Evolutionary conservation across 768 basidiomycete genomes (phyloP).

Genomic region (Hydnomerulius pinastri): DNA sequence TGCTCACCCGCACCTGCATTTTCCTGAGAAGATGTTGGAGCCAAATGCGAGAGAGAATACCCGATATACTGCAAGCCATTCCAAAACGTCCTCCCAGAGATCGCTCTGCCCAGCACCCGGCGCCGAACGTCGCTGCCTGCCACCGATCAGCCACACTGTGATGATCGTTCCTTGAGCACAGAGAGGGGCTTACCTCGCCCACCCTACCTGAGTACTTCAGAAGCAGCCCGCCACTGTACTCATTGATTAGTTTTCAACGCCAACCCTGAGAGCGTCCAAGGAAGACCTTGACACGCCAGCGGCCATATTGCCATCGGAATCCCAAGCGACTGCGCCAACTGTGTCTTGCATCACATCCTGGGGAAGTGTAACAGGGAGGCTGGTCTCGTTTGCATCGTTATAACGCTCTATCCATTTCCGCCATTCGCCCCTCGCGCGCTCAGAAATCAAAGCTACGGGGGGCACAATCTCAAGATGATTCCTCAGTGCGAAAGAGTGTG

Average conservation of each 20-base stretch:
- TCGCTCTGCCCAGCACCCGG: slow-evolving; percentile 73
- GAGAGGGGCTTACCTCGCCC: slow-evolving; percentile 57
- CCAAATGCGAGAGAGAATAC: slow-evolving; percentile 6
- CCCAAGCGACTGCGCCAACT: slow-evolving; percentile 74
- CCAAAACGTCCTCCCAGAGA: slow-evolving; percentile 26
- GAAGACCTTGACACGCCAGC: slow-evolving; percentile 76
- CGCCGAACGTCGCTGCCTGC: slow-evolving; percentile 71
- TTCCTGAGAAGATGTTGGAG: background rate
- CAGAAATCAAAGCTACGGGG: slow-evolving; percentile 49
- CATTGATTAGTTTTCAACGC: background rate
- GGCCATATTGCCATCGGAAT: slow-evolving; percentile 46
- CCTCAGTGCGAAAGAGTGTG: slow-evolving; percentile 51
- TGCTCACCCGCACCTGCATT: slow-evolving; percentile 70
- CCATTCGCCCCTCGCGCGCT: slow-evolving; percentile 57
- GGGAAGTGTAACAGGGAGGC: slow-evolving; percentile 3
- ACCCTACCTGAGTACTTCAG: slow-evolving; percentile 73
- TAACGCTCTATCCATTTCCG: slow-evolving; percentile 56
- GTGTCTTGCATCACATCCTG: slow-evolving; percentile 64
- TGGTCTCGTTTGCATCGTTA: slow-evolving; percentile 12
- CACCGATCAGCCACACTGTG: background rate
- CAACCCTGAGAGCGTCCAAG: background rate
- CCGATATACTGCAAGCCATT: slow-evolving; percentile 74
- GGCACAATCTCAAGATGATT: slow-evolving; percentile 36
- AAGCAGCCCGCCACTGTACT: slow-evolving; percentile 70
- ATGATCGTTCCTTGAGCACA: background rate